These are phyloP conservation scores for Paulownia fortunei DNA, from an alignment of 257 asterid species.

Conservation along the genomic window DNA sequence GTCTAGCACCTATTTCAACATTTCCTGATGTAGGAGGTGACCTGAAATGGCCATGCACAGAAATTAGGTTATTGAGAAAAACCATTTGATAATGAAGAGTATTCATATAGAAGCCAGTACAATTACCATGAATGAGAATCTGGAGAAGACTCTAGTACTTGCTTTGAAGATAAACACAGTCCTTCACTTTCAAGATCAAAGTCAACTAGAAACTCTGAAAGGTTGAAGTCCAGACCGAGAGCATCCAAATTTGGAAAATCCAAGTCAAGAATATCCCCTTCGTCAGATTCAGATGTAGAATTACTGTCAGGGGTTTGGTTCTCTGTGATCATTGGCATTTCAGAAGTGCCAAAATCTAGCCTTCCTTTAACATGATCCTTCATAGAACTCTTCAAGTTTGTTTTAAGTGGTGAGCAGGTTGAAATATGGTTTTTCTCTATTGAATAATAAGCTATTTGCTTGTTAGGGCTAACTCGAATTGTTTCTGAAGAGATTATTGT, in stretches of 20 bases:
- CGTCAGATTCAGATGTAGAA: constrained; percentile 74
- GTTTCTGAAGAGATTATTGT: constrained; percentile 85
- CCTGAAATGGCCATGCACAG: constrained; percentile 55
- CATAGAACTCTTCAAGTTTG: constrained; percentile 51
- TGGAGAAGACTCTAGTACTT: constrained; percentile 55
- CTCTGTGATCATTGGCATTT: constrained; percentile 55
- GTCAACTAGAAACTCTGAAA: constrained; percentile 54
- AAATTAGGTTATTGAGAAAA: constrained; percentile 15
- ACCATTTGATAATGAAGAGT: background rate
- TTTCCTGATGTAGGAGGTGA: constrained; percentile 51
- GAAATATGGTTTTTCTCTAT: constrained; percentile 76
- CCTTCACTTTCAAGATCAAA: constrained; percentile 50
- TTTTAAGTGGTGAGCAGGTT: constrained; percentile 72
- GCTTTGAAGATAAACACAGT: constrained; percentile 37
- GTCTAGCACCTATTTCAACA: constrained; percentile 41
- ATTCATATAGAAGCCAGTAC: background rate
- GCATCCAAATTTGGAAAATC: constrained; percentile 74
- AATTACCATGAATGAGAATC: constrained; percentile 50
- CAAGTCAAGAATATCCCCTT: constrained; percentile 66
- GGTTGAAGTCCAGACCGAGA: constrained; percentile 64
- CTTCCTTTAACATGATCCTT: constrained; percentile 87
- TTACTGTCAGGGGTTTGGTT: constrained; percentile 50
- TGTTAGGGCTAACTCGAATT: constrained; percentile 76
- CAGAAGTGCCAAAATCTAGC: constrained; percentile 77
- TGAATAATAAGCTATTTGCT: constrained; percentile 74